Evolutionary conservation across 2,329 filamentous ascomycete genomes (phyloP).

Genomic region (Fusarium circinatum): DNA sequence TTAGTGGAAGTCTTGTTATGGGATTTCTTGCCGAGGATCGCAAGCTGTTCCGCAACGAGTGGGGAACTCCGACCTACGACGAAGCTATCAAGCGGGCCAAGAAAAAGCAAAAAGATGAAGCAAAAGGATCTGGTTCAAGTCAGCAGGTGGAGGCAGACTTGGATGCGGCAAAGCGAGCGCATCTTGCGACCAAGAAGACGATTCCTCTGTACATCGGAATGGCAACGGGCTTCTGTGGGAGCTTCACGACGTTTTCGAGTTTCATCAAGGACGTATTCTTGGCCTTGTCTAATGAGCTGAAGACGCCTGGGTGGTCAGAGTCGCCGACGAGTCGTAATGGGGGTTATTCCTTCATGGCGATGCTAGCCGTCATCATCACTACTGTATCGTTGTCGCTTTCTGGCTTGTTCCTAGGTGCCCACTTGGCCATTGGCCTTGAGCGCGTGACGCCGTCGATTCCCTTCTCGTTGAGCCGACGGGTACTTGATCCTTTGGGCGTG

Average conservation of each 20-base stretch:
- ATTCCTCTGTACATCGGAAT: conserved; percentile 90
- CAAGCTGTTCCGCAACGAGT: conserved; percentile 77
- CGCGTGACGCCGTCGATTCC: conserved; percentile 69
- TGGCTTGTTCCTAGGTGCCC: conserved; percentile 77
- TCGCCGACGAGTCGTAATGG: conserved; percentile 65
- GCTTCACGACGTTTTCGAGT: conserved; percentile 88
- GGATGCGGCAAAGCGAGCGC: conserved; percentile 63
- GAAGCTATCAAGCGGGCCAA: conserved; percentile 47
- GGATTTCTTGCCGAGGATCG: conserved; percentile 86
- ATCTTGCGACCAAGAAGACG: conserved; percentile 78
- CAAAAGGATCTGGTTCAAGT: conserved; percentile 43
- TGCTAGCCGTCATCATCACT: conserved; percentile 77
- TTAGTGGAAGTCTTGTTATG: conserved; percentile 82
- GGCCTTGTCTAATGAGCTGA: conserved; percentile 78
- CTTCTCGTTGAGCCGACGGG: conserved; percentile 63
- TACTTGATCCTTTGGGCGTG: conserved; percentile 72
- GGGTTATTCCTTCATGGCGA: conserved; percentile 85
- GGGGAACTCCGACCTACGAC: conserved; percentile 60
- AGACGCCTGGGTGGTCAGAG: conserved; percentile 49
- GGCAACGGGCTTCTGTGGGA: conserved; percentile 87
- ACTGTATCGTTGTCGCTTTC: conserved; percentile 77
- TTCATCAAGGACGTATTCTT: conserved; percentile 86
- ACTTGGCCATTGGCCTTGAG: conserved; percentile 74
- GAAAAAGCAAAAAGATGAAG: conserved; percentile 51
- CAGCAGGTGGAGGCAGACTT: conserved; percentile 47